Evolutionary conservation across 129 eudicot species (phyloP).

Genomic region (Artemisia annua): DNA sequence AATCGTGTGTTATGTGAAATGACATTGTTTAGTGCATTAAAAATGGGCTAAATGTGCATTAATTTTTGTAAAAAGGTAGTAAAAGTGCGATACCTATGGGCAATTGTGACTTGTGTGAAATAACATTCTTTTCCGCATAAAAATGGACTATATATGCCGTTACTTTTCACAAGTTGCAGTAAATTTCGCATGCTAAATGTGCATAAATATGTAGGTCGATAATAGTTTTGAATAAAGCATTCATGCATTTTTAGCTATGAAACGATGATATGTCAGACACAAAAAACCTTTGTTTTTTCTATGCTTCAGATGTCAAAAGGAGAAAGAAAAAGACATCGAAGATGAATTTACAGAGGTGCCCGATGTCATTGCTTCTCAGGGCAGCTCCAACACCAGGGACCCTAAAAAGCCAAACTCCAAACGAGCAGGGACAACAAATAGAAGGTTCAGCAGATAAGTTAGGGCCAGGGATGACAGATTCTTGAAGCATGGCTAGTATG

Average conservation of each 20-base stretch:
- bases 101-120: too few relatives aligned
- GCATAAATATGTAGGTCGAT: neutral
- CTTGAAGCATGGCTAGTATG: constrained; percentile 6
- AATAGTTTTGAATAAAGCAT: neutral
- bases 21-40: too few relatives aligned
- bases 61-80: too few relatives aligned
- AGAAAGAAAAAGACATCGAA: constrained; percentile 27
- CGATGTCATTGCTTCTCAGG: constrained; percentile 37
- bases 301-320: constrained; percentile 15
- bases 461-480: constrained; percentile 14
- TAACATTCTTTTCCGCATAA: too few relatives aligned
- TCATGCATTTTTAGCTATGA: neutral
- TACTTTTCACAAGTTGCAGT: too few relatives aligned
- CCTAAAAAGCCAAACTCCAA: constrained; percentile 12
- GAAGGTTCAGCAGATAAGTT: constrained; percentile 21
- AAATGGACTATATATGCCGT: too few relatives aligned
- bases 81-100: too few relatives aligned
- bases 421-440: constrained; percentile 26
- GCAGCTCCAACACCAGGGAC: constrained; percentile 30
- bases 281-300: neutral
- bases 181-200: too few relatives aligned
- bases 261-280: neutral
- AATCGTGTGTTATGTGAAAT: too few relatives aligned
- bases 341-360: constrained; percentile 20
- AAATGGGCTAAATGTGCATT: too few relatives aligned